A percentile compares a stretch with the other conserved stretches of the same genome.
These are phyloP conservation scores for Epichloe bromicola DNA, from an alignment of 2,329 filamentous ascomycete genomes.

Conservation along the genomic window DNA sequence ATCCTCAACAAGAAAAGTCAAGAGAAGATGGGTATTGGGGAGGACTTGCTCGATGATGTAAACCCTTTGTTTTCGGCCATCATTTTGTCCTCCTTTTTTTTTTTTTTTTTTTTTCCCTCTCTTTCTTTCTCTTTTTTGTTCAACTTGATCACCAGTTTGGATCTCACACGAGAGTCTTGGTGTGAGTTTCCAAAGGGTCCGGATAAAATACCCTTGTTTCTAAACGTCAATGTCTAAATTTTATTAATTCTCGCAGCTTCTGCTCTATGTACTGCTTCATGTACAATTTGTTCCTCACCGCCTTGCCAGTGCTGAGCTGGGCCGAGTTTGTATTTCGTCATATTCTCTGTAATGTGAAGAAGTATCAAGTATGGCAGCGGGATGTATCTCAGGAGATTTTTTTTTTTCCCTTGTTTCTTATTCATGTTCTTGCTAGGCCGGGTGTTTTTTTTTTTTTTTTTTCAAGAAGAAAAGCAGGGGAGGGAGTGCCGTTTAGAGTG, in stretches of 20 bases:
- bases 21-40: conserved; percentile 1
- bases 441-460: not conserved
- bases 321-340: no score
- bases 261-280: not conserved
- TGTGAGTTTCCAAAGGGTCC: not conserved
- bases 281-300: not conserved
- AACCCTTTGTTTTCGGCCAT: not conserved
- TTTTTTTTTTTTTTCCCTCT: not conserved
- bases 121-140: not conserved
- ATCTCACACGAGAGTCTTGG: not conserved
- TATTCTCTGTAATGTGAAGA: no score
- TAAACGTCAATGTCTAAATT: conserved; percentile 6
- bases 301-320: no score
- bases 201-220: conserved; percentile 1
- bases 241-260: conserved; percentile 1
- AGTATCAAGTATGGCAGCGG: no score
- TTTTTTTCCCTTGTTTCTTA: rapidly evolving
- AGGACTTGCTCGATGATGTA: not conserved
- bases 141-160: not conserved
- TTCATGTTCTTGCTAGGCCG: no score
- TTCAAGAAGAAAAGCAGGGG: not conserved
- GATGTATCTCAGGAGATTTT: no score
- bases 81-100: not conserved
- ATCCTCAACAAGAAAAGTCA: not conserved
- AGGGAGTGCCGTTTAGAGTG: no score